These are phyloP conservation scores for Eleusine indica DNA, from an alignment of 176 grass and related monocot species.

Conservation along the genomic window DNA sequence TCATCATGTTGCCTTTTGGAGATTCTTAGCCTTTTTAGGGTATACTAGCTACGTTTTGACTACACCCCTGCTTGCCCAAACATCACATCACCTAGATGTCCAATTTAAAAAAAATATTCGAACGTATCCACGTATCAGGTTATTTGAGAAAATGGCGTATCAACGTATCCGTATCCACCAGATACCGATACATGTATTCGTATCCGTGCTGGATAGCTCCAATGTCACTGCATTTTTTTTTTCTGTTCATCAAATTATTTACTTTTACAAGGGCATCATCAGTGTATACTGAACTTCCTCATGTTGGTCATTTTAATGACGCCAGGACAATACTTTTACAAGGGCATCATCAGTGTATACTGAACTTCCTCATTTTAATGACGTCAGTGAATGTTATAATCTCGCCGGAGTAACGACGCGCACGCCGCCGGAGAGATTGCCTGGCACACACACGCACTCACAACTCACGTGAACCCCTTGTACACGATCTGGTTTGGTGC, in stretches of 20 bases:
- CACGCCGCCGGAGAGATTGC: too few species aligned
- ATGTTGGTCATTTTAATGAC: too few species aligned
- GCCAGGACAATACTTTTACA: not conserved
- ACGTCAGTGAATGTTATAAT: too few species aligned
- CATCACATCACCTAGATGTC: not conserved
- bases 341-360: not conserved
- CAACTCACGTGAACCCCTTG: too few species aligned
- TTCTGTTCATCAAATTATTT: conserved; percentile 14
- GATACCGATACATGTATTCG: too few species aligned
- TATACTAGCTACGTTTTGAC: conserved; percentile 14
- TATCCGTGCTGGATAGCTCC: not conserved
- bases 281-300: conserved; percentile 2
- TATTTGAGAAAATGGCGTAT: too few species aligned
- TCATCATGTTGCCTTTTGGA: conserved; percentile 29
- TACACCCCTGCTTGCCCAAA: not conserved
- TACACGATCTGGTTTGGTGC: too few species aligned
- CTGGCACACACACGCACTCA: too few species aligned
- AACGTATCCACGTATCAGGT: too few species aligned
- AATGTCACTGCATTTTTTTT: conserved; percentile 6
- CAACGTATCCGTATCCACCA: too few species aligned
- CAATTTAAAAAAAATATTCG: not conserved
- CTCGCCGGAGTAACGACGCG: too few species aligned
- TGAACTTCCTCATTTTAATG: not conserved
- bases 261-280: conserved; percentile 18
- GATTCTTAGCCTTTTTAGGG: conserved; percentile 19